These are phyloP conservation scores for Fraxinus ornus DNA, from an alignment of 305 asterid genomes.

Conservation along the genomic window DNA sequence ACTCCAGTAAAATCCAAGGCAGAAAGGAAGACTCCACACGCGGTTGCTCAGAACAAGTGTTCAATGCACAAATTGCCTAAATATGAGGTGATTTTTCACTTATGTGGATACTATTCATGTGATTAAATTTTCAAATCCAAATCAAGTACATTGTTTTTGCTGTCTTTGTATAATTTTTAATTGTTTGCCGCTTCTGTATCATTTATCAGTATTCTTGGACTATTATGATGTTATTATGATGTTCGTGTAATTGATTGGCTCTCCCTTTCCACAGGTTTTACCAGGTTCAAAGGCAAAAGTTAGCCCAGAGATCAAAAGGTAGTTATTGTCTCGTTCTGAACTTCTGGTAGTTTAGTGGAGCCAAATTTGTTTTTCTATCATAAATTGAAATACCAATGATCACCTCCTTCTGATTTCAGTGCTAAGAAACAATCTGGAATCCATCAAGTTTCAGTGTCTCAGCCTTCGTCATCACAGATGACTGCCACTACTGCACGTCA, in stretches of 20 bases:
- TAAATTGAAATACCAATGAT: neutral
- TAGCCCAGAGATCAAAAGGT: conserved; percentile 48
- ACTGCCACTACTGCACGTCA: conserved; percentile 26
- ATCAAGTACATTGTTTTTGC: neutral
- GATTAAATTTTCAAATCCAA: neutral
- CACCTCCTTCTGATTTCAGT: conserved; percentile 28
- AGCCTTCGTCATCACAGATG: conserved; percentile 33
- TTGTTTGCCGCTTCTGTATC: neutral
- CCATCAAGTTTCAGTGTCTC: conserved; percentile 25
- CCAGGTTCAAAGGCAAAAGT: conserved; percentile 35
- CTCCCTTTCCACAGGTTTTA: conserved; percentile 32
- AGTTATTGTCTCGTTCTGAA: conserved; percentile 3
- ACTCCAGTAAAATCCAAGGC: conserved; percentile 20
- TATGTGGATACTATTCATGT: neutral
- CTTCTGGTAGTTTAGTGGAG: neutral
- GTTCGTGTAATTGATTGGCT: conserved; percentile 2
- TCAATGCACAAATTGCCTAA: conserved; percentile 32
- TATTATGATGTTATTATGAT: neutral
- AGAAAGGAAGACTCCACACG: conserved; percentile 22
- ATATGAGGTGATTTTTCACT: conserved; percentile 41
- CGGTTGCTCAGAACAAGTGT: conserved; percentile 26
- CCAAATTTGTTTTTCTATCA: neutral
- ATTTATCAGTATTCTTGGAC: neutral
- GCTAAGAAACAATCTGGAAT: conserved; percentile 34
- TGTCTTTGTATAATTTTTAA: neutral